Percentiles rank a stretch among this genome's conserved stretches.
Evolutionary conservation across 2,329 filamentous ascomycete genomes (phyloP).

Genomic region (Aspergillus ochraceoroseus): DNA sequence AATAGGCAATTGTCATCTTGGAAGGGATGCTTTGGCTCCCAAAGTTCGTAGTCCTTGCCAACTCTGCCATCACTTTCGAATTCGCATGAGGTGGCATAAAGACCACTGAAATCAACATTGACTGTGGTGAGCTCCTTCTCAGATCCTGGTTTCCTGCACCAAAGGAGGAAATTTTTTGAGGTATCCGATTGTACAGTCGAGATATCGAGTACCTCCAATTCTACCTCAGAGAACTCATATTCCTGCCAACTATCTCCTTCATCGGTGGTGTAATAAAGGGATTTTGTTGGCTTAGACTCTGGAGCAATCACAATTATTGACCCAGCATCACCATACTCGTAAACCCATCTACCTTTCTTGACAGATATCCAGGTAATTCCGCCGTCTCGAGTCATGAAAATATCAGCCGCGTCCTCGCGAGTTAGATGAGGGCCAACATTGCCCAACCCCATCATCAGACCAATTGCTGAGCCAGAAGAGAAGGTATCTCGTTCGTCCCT

Average conservation of each 20-base stretch:
- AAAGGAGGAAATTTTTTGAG: constrained; percentile 86
- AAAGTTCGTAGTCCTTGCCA: constrained; percentile 70
- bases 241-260: constrained; percentile 75
- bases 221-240: constrained; percentile 65
- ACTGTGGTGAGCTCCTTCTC: constrained; percentile 60
- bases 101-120: constrained; percentile 82
- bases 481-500: constrained; percentile 76
- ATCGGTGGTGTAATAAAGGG: constrained; percentile 70
- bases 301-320: constrained; percentile 85
- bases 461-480: constrained; percentile 80
- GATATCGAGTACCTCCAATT: constrained; percentile 71
- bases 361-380: constrained; percentile 81
- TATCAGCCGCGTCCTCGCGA: constrained; percentile 68
- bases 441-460: constrained; percentile 83
- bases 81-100: constrained; percentile 67
- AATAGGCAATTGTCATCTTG: constrained; percentile 80
- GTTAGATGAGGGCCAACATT: constrained; percentile 76
- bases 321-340: constrained; percentile 94
- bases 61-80: constrained; percentile 58
- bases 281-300: constrained; percentile 62
- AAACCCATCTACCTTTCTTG: constrained; percentile 83
- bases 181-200: constrained; percentile 85
- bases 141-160: constrained; percentile 59
- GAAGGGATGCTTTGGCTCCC: constrained; percentile 79
- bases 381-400: constrained; percentile 87